Evolutionary conservation across 2,329 filamentous ascomycete species (phyloP), one percentile per base, ranked within the genome.

Genomic region (Fusarium compactum): DNA sequence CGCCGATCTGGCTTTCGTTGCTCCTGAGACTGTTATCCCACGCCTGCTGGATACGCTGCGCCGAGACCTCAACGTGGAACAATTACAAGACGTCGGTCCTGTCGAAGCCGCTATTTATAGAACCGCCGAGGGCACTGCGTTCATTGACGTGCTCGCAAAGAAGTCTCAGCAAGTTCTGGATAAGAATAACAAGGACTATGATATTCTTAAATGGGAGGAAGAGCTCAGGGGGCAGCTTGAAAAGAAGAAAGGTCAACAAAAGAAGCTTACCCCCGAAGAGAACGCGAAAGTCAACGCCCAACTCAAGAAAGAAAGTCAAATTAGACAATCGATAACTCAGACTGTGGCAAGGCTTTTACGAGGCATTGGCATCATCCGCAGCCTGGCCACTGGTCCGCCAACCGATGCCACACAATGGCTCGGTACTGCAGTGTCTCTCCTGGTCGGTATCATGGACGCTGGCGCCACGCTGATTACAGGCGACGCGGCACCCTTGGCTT

Each of bases 121-220:
- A 46, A 97, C 95, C 1, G 92, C 94, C 2, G 94, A 97, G 78
- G 95, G 94, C 3, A 95, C 91, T 3, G 87, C 91, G 16, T 98
- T 97, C 74, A 86, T 99, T 22, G 96, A 99, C 80, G 93, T 98
- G 1, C 86, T 99, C 8, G 93, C 92, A 34, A 95, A 93, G 77
- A 97, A 97, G 78, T 84, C 90, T 2, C 89, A 89, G 62, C 88
- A 88, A 65, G 83, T 85, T 40, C 82, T 91, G 4, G 91, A 94
- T 81, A 98, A 97, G 82, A 97, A 94, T 75, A 91, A 89, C 51
- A 98, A 97, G 79, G 96, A 98, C 78, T 97, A 98, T 75, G 94
- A 99, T 74, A 97, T 94, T 2, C 81, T 98, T 43, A 98, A 97
- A 80, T 99, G 97, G 96, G 96, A 99, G 80, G 92, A 95, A 78